These are phyloP conservation scores for Jatropha podagrica DNA, from an alignment of 441 rosid species.

Conservation along the genomic window DNA sequence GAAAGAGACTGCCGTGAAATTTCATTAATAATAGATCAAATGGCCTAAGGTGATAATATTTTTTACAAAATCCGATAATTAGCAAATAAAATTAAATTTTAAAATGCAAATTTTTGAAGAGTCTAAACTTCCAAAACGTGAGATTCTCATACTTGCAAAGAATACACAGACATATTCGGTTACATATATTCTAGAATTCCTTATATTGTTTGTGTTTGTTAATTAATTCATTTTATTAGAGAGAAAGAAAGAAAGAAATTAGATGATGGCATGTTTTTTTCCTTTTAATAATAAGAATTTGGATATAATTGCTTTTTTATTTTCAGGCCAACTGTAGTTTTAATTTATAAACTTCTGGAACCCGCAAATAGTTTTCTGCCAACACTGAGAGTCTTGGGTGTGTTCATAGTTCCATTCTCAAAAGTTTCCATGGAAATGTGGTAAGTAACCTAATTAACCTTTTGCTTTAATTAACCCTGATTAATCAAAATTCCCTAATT, in stretches of 20 bases:
- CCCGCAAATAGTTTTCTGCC: slow-evolving; percentile 35
- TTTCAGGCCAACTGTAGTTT: slow-evolving; percentile 42
- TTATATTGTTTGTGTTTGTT: background rate
- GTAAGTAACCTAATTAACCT: slow-evolving; percentile 23
- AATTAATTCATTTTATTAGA: background rate
- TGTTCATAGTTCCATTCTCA: slow-evolving; percentile 50
- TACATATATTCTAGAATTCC: too few species aligned
- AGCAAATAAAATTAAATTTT: too few species aligned
- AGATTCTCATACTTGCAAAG: too few species aligned
- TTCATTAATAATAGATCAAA: too few species aligned
- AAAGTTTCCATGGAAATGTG: slow-evolving; percentile 67
- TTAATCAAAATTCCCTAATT: background rate
- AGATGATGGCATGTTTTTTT: slow-evolving; percentile 46
- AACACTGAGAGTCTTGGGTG: slow-evolving; percentile 49
- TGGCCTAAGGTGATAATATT: too few species aligned
- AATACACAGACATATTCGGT: too few species aligned
- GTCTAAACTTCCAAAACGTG: too few species aligned
- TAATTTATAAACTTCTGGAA: slow-evolving; percentile 43
- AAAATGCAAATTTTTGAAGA: too few species aligned
- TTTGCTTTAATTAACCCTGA: too few species aligned
- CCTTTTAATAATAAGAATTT: slow-evolving; percentile 51
- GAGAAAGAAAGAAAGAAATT: background rate
- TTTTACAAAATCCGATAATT: too few species aligned
- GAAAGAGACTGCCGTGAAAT: too few species aligned
- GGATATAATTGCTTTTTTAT: slow-evolving; percentile 40